Base-by-base conservation (phyloP, 225 moss, liverwort and hornwort genomes). In the Marchantia polymorpha region DNA sequence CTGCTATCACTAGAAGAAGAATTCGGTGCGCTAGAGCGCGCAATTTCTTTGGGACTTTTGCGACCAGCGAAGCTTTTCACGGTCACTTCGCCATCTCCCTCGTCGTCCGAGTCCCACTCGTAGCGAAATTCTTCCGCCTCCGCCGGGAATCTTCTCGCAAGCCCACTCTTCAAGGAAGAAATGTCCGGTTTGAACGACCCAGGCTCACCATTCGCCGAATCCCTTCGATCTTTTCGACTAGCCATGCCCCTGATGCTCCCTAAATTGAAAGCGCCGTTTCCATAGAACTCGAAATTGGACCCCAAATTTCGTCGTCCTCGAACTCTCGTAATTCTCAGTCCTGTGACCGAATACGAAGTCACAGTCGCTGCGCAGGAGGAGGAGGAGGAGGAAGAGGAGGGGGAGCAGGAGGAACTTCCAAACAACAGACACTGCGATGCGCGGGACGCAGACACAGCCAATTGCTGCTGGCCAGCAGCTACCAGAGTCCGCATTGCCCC, bases 81-180 rank as follows among this genome's bases (percentile, higher is more conserved):
- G 48, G 77, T 7, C 3, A 70, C 82, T 46, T 78, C 84, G 19
- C 68, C 78, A 14, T 75, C 78, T 20, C 71, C 75, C 12, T 83
- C 78, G 2, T 51, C 65, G 70, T 79, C 70, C 26, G 65, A 78
- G 73, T 82, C 78, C 79, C 69, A 82, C 6, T 81, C 79, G 64
- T 68, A 80, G 11, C 16, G 46, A 39, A 84, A 82, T 51, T 64
- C 68, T 8, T 79, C 53, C 17, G 79, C 25, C 55, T 83, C 65
- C 14, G 55, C 49, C 5, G 87, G 87, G 25, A 87, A 87, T 72
- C 69, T 82, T 31, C 82, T 87, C 4, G 76, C 64, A 19, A 87
- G 81, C 15, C 84, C 87, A 22, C 76, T 82, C 72, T 55, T 84
- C 20, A 87, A 78, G 7, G 84, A 79, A 15, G 76, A 58, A 27